Percentiles rank a stretch among this genome's conserved stretches.
These are phyloP conservation scores for Cucurbitaria berberidis DNA, from an alignment of 2,329 filamentous ascomycete species.

Conservation along the genomic window DNA sequence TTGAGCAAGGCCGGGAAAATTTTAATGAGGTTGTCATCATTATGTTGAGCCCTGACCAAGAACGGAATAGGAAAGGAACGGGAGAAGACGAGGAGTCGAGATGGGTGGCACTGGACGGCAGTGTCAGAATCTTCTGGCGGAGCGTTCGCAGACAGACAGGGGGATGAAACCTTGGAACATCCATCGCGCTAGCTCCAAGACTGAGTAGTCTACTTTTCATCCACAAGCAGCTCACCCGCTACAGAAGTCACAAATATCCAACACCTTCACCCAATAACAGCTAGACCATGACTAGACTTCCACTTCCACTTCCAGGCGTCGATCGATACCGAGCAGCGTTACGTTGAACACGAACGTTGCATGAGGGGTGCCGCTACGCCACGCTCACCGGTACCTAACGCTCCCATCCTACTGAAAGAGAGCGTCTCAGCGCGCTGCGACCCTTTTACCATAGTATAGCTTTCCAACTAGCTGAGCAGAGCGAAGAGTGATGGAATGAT, in stretches of 20 bases:
- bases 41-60: not conserved
- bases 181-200: not conserved
- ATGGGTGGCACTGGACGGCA: not conserved
- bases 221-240: not conserved
- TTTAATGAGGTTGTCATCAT: not conserved
- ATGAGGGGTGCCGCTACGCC: slow-evolving; percentile 13
- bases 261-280: not conserved
- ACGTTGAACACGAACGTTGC: slow-evolving; percentile 21
- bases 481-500: slow-evolving; percentile 3
- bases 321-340: slow-evolving; percentile 12
- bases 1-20: not conserved
- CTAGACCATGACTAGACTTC: not conserved
- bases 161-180: not conserved
- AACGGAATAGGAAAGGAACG: not conserved
- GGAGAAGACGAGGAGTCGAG: not conserved
- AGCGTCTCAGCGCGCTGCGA: slow-evolving; percentile 8
- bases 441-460: not conserved
- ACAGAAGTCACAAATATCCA: not conserved
- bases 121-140: not conserved
- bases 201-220: not conserved
- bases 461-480: not conserved
- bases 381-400: slow-evolving; percentile 4
- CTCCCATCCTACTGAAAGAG: not conserved
- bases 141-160: not conserved
- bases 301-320: too few relatives aligned